A percentile compares a stretch with the other conserved stretches of the same genome.
Conservation (phyloP, 1,139 yeast genomes). For the Debaryomycetaceae sp. region DNA sequence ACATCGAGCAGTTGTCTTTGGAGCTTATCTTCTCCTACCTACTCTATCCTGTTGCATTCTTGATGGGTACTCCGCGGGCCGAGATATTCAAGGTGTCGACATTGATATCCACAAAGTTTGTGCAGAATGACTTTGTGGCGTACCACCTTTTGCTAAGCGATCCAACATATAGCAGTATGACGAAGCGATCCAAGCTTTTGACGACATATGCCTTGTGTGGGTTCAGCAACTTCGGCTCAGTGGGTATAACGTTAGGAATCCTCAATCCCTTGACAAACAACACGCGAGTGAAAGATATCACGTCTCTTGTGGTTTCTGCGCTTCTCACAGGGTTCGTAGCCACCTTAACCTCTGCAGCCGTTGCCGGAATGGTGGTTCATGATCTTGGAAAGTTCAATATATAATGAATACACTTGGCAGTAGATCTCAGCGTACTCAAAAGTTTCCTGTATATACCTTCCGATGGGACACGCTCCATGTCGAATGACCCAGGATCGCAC, state of each 20-base stretch:
- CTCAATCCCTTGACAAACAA: conserved; percentile 48
- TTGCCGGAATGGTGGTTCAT: conserved; percentile 60
- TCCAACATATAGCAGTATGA: conserved; percentile 38
- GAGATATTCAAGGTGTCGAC: conserved; percentile 43
- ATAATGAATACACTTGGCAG: no score
- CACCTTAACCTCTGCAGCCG: conserved; percentile 50
- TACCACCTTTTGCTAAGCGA: conserved; percentile 32
- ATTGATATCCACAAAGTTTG: conserved; percentile 48
- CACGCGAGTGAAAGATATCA: conserved; percentile 38
- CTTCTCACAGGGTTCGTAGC: conserved; percentile 46
- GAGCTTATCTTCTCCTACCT: conserved; percentile 50
- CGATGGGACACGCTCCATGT: background rate
- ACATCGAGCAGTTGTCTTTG: conserved; percentile 38
- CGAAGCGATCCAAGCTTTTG: conserved; percentile 44
- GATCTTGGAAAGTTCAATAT: conserved; percentile 22
- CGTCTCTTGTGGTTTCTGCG: conserved; percentile 39
- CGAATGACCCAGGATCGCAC: background rate
- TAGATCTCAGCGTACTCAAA: no score
- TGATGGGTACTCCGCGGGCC: conserved; percentile 49
- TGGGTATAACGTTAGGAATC: conserved; percentile 58
- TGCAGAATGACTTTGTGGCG: conserved; percentile 58
- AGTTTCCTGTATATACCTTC: no score
- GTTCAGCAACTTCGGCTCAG: conserved; percentile 53
- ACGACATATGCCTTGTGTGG: conserved; percentile 62
- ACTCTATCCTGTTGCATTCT: conserved; percentile 51